Base-by-base conservation (phyloP, 441 rosid genomes). In the Gossypium laxum region DNA sequence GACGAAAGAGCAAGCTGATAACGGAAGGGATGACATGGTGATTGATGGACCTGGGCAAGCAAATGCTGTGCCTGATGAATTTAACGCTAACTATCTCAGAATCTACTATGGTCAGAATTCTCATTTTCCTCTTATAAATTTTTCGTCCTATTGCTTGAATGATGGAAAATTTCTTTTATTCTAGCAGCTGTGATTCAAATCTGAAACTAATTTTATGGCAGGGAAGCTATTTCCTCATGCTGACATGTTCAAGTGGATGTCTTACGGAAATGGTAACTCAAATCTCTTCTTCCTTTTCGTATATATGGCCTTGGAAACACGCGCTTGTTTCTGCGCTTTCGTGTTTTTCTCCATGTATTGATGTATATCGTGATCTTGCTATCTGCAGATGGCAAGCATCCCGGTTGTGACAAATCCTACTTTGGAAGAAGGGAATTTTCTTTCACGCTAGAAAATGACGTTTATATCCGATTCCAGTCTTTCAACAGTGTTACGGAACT, bases 381-480 rank as follows among this genome's bases (percentile, higher is more conserved):
- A 6, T 80, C 3, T 74, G 51, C 81, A 93, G 98, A 93, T 81
- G 96, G 96, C 76, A 91, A 88, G 82, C 98, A 91, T 83, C 96
- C 96, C 52, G 97, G 84, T 48, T 93, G 97, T 59, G 97, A 93
- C 75, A 83, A 77, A 24, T 85, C 84, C 61, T 91, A 87, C 82
- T 72, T 88, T 66, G 87, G 88, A 64, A 81, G 96, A 61, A 88
- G 97, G 77, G 98, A 93, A 61, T 89, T 91, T 77, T 89, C 98
- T 2, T 90, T 88, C 78, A 93, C 96, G 0, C 84, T 93, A 30
- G 90, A 86, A 18, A 82, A 87, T 74, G 92, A 93, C 76, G 82
- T 86, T 70, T 87, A 86, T 74, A 41, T 89, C 60, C 87, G 98
- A 26, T 93, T 84, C 73, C 90, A 79, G 82, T 90, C 96, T 45